phyloP scores from a whole-genome alignment of 768 basidiomycete genomes.

The Leccinellum rugosiceps region DNA sequence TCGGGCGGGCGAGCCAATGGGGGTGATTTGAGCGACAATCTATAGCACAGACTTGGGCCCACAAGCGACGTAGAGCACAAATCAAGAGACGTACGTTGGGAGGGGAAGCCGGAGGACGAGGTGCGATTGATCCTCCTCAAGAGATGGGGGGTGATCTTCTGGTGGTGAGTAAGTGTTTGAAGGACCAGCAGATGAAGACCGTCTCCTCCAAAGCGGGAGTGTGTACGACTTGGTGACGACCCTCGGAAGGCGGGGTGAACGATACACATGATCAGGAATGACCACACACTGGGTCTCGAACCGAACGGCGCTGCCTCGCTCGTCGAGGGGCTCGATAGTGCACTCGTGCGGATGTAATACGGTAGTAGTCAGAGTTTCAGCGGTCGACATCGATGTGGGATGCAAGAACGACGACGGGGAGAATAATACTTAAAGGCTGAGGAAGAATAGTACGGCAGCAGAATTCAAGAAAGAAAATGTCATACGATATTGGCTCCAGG shows the following conservation, averaged over 20 bases:
- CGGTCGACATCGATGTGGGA: conserved; percentile 13
- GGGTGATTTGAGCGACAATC: conserved; percentile 41
- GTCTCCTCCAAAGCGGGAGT: conserved; percentile 63
- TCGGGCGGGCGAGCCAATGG: conserved; percentile 38
- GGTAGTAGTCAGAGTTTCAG: background rate
- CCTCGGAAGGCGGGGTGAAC: conserved; percentile 41
- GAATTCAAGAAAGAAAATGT: conserved; percentile 9
- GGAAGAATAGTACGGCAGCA: too few species aligned
- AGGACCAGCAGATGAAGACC: conserved; percentile 10
- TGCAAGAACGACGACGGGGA: background rate
- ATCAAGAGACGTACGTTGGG: conserved; percentile 46
- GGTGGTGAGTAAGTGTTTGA: conserved; percentile 22
- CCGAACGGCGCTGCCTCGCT: conserved; percentile 44
- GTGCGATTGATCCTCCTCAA: conserved; percentile 37
- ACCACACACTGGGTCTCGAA: conserved; percentile 74
- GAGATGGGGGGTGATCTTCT: conserved; percentile 9
- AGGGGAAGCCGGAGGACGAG: conserved; percentile 60
- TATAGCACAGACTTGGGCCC: conserved; percentile 17
- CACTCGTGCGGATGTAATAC: background rate
- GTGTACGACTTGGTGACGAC: conserved; percentile 65
- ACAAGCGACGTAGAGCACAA: background rate
- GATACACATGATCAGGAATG: conserved; percentile 54
- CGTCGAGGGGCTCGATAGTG: conserved; percentile 14
- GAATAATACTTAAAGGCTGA: background rate
- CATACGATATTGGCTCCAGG: conserved; percentile 20